These are phyloP conservation scores for Candida easanensis DNA, from an alignment of 805 yeast genomes.

Conservation along the genomic window DNA sequence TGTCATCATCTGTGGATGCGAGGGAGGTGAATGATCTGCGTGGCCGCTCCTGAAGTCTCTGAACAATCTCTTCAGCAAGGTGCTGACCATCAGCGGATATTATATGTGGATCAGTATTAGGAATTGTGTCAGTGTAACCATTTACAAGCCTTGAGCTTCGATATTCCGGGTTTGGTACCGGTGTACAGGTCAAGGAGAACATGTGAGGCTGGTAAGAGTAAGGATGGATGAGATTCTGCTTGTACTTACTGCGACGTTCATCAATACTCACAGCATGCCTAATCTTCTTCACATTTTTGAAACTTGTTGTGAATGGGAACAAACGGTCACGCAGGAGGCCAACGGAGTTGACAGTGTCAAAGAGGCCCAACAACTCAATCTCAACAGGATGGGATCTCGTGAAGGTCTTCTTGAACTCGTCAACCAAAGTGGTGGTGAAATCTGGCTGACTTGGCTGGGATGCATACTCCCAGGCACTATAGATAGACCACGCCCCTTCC, in stretches of 20 bases:
- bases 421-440: constrained; percentile 42
- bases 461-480: constrained; percentile 55
- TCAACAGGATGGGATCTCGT: constrained; percentile 39
- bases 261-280: constrained; percentile 68
- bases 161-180: neutral
- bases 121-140: no score
- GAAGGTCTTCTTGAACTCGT: constrained; percentile 55
- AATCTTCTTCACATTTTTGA: constrained; percentile 51
- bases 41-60: neutral
- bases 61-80: neutral
- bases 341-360: constrained; percentile 69
- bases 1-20: constrained; percentile 21
- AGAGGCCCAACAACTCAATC: constrained; percentile 61
- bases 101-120: neutral
- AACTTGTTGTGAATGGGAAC: constrained; percentile 55
- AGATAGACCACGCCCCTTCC: constrained; percentile 60
- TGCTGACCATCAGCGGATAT: neutral
- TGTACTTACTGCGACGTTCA: constrained; percentile 63
- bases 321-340: constrained; percentile 55
- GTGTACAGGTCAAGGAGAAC: constrained; percentile 22
- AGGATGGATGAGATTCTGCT: constrained; percentile 52
- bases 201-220: constrained; percentile 36
- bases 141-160: no score
- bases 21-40: constrained; percentile 7
- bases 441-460: constrained; percentile 52